Evolutionary conservation across 1,139 yeast genomes (phyloP), one percentile per base, ranked within the genome.

Genomic region (Yamadazyma atlantica): DNA sequence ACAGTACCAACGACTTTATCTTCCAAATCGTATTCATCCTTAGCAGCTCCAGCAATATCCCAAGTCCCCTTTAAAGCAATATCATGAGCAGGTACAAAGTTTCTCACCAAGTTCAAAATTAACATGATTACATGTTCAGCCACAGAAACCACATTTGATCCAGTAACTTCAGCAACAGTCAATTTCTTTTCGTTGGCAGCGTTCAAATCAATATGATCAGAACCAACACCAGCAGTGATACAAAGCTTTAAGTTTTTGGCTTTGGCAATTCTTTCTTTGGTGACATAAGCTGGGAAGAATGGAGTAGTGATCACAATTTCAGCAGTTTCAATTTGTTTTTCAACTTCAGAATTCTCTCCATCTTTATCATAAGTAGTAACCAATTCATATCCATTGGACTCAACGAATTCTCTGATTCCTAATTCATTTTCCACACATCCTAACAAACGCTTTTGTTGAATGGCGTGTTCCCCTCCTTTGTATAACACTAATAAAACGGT

Each of bases 121-220:
- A 87, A 80, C 85, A 85, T 80, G 35, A 85, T 59, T 32, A 78
- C 92, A 53, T 85, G 94, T 62, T 85, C 95, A 8, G 94, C 90
- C 31, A 85, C 94, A 4, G 90, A 82, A 18, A 73, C 78, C 34
- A 85, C 90, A 56, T 85, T 85, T 37, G 90, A 82, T 4, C 94
- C 94, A 26, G 95, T 85, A 39, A 85, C 94, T 64, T 85, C 94
- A 37, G 80, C 67, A 16, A 85, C 94, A 14, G 85, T 73, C 53
- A 85, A 76, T 34, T 69, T 72, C 38, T 62, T 58, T 53, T 78
- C 77, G 58, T 83, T 82, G 48, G 89, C 88, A 49, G 86, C 86
- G 49, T 73, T 73, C 53, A 85, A 72, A 54, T 85, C 94, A 46
- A 85, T 70, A 60, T 85, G 94, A 58, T 85, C 95, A 10, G 88